These are phyloP conservation scores for Prasinococcaceae sp. DNA, from an alignment of 139 green algal genomes.

Conservation along the genomic window DNA sequence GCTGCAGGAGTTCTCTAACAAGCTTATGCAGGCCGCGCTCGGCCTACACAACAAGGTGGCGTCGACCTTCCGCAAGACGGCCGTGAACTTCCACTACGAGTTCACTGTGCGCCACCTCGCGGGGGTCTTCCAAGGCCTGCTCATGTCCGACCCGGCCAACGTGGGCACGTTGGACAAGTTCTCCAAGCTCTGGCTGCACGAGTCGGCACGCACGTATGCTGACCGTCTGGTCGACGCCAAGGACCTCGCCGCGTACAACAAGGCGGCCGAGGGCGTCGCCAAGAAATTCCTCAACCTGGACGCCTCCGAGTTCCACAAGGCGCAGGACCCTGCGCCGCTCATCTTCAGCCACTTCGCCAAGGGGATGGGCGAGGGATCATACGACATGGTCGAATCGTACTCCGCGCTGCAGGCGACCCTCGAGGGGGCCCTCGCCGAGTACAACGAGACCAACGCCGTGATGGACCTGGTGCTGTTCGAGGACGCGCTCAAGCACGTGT, in stretches of 20 bases:
- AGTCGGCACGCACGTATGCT: conserved; percentile 67
- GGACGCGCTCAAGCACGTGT: conserved; percentile 80
- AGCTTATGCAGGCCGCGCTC: conserved; percentile 65
- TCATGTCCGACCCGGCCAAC: conserved; percentile 54
- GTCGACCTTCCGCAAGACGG: conserved; percentile 71
- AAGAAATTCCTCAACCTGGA: conserved; percentile 64
- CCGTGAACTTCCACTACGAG: conserved; percentile 86
- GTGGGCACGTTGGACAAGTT: conserved; percentile 59
- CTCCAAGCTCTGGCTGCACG: conserved; percentile 73
- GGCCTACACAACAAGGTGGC: conserved; percentile 67
- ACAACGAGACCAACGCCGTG: conserved; percentile 79
- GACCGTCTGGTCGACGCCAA: conserved; percentile 13
- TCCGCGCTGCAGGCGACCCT: conserved; percentile 52
- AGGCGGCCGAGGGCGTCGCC: conserved; percentile 44
- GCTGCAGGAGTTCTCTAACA: conserved; percentile 51
- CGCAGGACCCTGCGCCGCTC: conserved; percentile 64
- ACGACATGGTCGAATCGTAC: conserved; percentile 53
- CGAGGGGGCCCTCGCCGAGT: conserved; percentile 59
- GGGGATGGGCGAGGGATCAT: conserved; percentile 50
- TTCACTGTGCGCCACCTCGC: conserved; percentile 72
- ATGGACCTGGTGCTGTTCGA: conserved; percentile 86
- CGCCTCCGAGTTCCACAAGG: conserved; percentile 72
- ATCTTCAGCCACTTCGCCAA: conserved; percentile 78
- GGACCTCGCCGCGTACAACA: conserved; percentile 62
- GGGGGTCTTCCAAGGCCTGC: conserved; percentile 76